Percentiles rank a stretch among this genome's conserved stretches.
phyloP scores from a whole-genome alignment of 495 filamentous ascomycete species.

The Neurospora sp. region DNA sequence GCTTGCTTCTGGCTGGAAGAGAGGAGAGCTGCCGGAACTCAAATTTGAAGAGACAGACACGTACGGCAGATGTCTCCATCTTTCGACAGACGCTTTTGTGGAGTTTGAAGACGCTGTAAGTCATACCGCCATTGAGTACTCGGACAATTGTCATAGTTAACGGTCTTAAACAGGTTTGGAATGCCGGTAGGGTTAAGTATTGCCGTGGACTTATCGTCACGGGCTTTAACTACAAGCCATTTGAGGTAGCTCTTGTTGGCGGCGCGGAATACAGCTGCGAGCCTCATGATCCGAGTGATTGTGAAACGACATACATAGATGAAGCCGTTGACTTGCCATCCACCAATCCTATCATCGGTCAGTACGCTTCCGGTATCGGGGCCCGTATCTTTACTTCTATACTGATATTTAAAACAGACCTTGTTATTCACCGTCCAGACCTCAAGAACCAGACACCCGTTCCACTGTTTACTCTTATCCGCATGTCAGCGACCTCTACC shows the following conservation, averaged over 20 bases:
- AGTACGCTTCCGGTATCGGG: background rate
- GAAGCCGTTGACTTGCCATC: slow-evolving; percentile 1
- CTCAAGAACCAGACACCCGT: slow-evolving; percentile 13
- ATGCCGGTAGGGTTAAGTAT: slow-evolving; percentile 10
- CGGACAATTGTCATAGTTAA: slow-evolving; percentile 4
- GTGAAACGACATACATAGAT: slow-evolving; percentile 27
- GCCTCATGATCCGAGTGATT: slow-evolving; percentile 24
- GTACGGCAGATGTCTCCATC: slow-evolving; percentile 30
- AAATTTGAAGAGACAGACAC: slow-evolving; percentile 18
- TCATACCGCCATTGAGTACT: background rate
- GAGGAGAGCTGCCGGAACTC: slow-evolving; percentile 17
- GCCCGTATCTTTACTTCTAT: background rate
- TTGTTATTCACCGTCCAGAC: slow-evolving; percentile 34
- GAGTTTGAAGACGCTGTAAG: slow-evolving; percentile 37
- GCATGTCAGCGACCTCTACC: slow-evolving; percentile 34
- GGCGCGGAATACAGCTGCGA: background rate
- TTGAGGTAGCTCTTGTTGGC: slow-evolving; percentile 27
- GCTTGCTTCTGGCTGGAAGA: slow-evolving; percentile 13
- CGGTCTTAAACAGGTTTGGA: slow-evolving; percentile 24
- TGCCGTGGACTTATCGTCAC: slow-evolving; percentile 36
- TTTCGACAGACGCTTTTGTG: slow-evolving; percentile 35
- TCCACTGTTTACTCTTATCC: slow-evolving; percentile 34
- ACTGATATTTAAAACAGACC: slow-evolving; percentile 16
- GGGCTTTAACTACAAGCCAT: slow-evolving; percentile 25
- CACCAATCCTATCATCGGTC: slow-evolving; percentile 37